A percentile compares a stretch with the other conserved stretches of the same genome.
phyloP scores from a whole-genome alignment of 2,329 filamentous ascomycete genomes.

The Ophiostoma himal-ulmi region DNA sequence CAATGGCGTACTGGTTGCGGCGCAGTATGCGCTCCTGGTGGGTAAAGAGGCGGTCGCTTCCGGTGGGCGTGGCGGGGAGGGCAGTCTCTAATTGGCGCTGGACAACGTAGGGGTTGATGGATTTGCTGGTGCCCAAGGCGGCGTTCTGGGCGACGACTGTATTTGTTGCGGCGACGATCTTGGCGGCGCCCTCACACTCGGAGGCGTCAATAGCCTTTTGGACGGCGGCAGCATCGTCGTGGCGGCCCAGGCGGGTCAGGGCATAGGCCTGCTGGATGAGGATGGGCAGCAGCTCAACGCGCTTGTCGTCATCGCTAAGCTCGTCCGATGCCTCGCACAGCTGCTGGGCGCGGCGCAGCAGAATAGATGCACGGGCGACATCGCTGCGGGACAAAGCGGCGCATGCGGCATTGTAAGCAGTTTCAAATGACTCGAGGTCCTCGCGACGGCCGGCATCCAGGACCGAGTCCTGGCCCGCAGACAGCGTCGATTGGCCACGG shows the following conservation, averaged over 20 bases:
- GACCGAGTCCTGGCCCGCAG: constrained; percentile 48
- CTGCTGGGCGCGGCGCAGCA: constrained; percentile 64
- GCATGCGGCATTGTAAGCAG: constrained; percentile 75
- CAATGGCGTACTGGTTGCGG: constrained; percentile 59
- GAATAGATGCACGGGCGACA: constrained; percentile 55
- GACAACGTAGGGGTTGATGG: constrained; percentile 59
- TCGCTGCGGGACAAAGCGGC: constrained; percentile 64
- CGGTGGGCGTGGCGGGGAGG: constrained; percentile 43
- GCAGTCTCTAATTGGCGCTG: constrained; percentile 56
- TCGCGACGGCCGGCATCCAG: constrained; percentile 49
- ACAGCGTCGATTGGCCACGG: constrained; percentile 44
- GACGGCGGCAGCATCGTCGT: constrained; percentile 58
- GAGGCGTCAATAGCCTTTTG: constrained; percentile 55
- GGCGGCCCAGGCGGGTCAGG: constrained; percentile 58
- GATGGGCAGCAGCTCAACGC: constrained; percentile 68
- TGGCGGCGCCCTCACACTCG: constrained; percentile 63
- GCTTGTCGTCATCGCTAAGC: constrained; percentile 66
- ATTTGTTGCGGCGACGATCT: constrained; percentile 63
- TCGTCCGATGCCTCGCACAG: constrained; percentile 71
- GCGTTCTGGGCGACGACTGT: constrained; percentile 36
- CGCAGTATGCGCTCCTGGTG: constrained; percentile 59
- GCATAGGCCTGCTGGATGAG: constrained; percentile 71
- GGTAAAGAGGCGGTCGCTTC: constrained; percentile 61
- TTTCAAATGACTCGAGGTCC: constrained; percentile 71
- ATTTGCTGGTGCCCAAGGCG: neutral